These are phyloP conservation scores for Pyrus betulifolia DNA, from an alignment of 306 rosid genomes.

Conservation along the genomic window DNA sequence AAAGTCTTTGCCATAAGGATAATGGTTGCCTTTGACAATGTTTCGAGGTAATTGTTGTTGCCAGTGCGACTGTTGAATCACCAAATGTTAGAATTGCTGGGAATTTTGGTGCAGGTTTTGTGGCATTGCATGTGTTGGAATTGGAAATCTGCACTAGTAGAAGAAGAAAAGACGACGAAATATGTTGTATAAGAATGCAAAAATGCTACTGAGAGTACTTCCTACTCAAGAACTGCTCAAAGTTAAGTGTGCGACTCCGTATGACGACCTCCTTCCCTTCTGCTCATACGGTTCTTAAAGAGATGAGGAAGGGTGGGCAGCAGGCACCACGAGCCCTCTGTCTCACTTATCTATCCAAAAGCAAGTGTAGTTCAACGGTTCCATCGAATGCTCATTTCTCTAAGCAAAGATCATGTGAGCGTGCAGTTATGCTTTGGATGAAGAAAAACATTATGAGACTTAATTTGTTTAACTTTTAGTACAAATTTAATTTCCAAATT, in stretches of 20 bases:
- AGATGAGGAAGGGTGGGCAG: not conserved
- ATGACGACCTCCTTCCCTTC: no score
- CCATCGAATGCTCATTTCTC: not conserved
- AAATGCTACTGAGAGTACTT: not conserved
- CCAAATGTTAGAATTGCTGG: conserved; percentile 56
- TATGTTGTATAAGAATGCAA: not conserved
- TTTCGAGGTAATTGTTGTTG: conserved; percentile 49
- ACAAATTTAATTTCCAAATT: no score
- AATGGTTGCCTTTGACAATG: conserved; percentile 38
- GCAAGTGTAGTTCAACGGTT: not conserved
- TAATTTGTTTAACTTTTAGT: not conserved
- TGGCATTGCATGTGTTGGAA: conserved; percentile 10
- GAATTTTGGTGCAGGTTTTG: conserved; percentile 21
- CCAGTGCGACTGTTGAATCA: conserved; percentile 55
- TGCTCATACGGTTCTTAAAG: not conserved
- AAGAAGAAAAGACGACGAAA: not conserved
- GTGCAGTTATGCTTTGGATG: no score
- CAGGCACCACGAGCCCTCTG: not conserved
- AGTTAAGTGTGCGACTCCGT: no score
- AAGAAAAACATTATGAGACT: not conserved
- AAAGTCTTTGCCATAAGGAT: conserved; percentile 54
- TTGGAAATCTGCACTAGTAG: not conserved
- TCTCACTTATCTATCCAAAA: not conserved
- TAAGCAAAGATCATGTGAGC: no score
- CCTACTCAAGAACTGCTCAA: not conserved